Evolutionary conservation across 2,329 filamentous ascomycete genomes (phyloP), one percentile per base, ranked within the genome.

Genomic region (Verticillium alfalfae): DNA sequence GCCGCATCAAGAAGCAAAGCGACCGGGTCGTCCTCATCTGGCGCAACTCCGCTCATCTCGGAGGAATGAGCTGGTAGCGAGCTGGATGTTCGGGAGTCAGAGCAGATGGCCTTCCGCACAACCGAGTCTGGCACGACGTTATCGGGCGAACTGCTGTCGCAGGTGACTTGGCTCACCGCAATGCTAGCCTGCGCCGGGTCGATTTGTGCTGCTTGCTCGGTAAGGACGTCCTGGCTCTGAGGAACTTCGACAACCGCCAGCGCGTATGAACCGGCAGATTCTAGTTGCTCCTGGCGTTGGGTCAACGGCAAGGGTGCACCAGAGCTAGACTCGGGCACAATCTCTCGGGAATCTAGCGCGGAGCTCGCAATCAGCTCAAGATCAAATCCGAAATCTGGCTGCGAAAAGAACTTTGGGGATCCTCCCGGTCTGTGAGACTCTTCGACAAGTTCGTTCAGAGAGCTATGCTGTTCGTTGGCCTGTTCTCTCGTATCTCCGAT

Each of bases 91-190:
- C 6, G 5, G n/a, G 26, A 7, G 12, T 12, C 9, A 18, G 18
- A 12, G 18, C 36, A 13, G 9, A 37, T 10, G 36, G 36, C 13
- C 26, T 36, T 61, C 16, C 65, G 64, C 15, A 59, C 58, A 13
- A 66, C 62, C 9, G 62, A 66, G 39, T 67, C 65, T n/a, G 64
- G 65, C 9, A 67, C 57, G 18, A 61, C 22, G 12, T 57, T 58
- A 13, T 65, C 62, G 26, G 41, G 36, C 5, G 31, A 38, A 34
- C 59, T 62, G 52, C 52, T 60, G 34, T 38, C 52, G 18, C 31
- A 55, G 31, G 36, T 61, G 7, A 45, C 59, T n/a, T 39, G 18
- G 37, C 56, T 58, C 3, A 45, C 37, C 9, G 37, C 34, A 34
- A 41, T 18, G 56, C 18, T 37, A 63, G 26, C 58, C 12, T 62